Base-by-base conservation (phyloP, 2,329 filamentous ascomycete species). In the Verticillium dahliae region DNA sequence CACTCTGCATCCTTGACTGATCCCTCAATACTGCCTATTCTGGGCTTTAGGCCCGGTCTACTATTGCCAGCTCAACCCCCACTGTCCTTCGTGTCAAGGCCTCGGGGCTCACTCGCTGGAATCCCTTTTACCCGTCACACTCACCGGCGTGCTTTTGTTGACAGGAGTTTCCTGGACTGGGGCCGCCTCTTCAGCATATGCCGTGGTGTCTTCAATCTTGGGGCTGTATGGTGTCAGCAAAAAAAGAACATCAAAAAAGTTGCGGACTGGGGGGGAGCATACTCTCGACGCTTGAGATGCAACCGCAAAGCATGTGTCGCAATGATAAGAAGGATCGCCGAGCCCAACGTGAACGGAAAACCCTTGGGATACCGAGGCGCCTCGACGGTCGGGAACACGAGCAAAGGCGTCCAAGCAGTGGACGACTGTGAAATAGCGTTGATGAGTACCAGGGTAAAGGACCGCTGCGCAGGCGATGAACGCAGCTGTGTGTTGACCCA, bases 381-480 rank as follows among this genome's bases (percentile, higher is more conserved):
- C 62, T 81, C 77, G 3, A 77, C 73, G 0, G 78, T 80, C 0
- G 72, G 73, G 65, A 83, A 86, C 0, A 79, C 77, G 13, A 86
- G 67, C 2, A 85, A 66, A 3, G 78, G 79, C 2, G 81, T 85
- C 83, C 83, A 86, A 0, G 80, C 82, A 0, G 81, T 85, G 0
- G 81, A 81, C 0, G 78, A 83, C 67, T 84, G 82, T 0, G 81
- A 75, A n/a, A 85, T 71, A 0, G 76, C 74, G 57, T 82, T 86
- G 63, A 84, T 79, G 27, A 82, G 67, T 4, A 85, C 77, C 6
- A 85, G 68, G 0, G 76, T 79, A 58, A 85, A 76, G 0, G 81
- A 74, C 6, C 83, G 71, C 62, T 84, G 77, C 0, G 75, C 77
- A 0, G 77, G 76, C 1, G 77, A 77, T 18, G 76, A 73, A 27